phyloP scores from a whole-genome alignment of 495 filamentous ascomycete genomes.

The Parmelia sp. region DNA sequence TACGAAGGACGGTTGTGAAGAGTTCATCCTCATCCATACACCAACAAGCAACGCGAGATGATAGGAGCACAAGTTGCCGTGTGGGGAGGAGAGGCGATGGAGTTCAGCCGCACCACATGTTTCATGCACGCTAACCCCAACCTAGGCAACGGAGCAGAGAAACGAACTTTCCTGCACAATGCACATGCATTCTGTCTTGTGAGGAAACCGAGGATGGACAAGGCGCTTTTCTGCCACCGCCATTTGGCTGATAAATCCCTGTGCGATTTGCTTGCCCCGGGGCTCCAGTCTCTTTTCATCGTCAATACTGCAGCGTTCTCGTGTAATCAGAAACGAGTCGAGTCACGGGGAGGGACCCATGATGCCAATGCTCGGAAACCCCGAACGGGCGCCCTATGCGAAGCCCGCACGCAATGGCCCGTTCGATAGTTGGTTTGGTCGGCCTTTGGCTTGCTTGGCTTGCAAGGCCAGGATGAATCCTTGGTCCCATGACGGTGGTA shows the following conservation, averaged over 20 bases:
- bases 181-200: neutral
- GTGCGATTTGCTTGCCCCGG: neutral
- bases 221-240: constrained; percentile 16
- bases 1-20: neutral
- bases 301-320: constrained; percentile 16
- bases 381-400: constrained; percentile 9
- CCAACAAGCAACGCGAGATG: too few relatives aligned
- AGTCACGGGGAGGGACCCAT: constrained; percentile 1
- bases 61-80: too few relatives aligned
- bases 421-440: neutral
- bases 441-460: neutral
- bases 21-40: neutral
- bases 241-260: constrained; percentile 20
- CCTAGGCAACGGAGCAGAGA: constrained; percentile 3
- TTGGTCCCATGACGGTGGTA: constrained; percentile 18
- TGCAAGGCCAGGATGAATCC: constrained; percentile 12
- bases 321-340: constrained; percentile 9
- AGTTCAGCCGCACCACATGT: constrained; percentile 6
- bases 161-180: neutral
- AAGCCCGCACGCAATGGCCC: constrained; percentile 7
- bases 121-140: constrained; percentile 3
- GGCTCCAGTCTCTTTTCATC: neutral
- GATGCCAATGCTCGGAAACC: constrained; percentile 17
- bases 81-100: neutral
- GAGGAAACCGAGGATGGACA: constrained; percentile 2